These are phyloP conservation scores for Rhodotorula mucilaginosa DNA, from an alignment of 1,284 basidiomycete genomes.

Conservation along the genomic window DNA sequence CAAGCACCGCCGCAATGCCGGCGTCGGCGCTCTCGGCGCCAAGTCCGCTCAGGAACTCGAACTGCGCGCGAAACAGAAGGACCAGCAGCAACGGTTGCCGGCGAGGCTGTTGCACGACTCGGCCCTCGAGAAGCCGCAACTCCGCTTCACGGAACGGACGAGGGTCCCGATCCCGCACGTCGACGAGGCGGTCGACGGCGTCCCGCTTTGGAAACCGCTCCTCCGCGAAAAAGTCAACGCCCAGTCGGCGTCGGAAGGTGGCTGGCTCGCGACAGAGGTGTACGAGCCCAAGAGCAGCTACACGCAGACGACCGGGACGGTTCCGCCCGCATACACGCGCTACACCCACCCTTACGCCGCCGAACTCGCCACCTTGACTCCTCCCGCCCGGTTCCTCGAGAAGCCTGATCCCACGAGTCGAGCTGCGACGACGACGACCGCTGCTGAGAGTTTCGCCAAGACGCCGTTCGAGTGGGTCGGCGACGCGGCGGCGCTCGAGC, in stretches of 20 bases:
- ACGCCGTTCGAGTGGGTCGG: conserved; percentile 74
- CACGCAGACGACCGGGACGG: conserved; percentile 17
- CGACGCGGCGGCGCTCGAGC: conserved; percentile 58
- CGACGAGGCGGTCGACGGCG: conserved; percentile 62
- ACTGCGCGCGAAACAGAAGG: neutral
- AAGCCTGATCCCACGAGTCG: conserved; percentile 1
- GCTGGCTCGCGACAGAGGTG: conserved; percentile 23
- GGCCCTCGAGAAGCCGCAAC: conserved; percentile 66
- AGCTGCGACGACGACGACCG: neutral
- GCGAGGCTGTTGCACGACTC: conserved; percentile 27
- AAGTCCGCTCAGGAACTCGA: conserved; percentile 8
- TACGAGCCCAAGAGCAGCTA: conserved; percentile 23
- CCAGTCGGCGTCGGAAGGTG: neutral
- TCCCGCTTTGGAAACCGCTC: conserved; percentile 57
- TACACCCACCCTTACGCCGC: conserved; percentile 38
- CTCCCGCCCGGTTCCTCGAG: conserved; percentile 49
- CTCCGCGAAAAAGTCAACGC: conserved; percentile 13
- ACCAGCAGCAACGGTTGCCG: conserved; percentile 20
- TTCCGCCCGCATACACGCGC: conserved; percentile 26
- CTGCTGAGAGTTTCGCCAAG: conserved; percentile 59
- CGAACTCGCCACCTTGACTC: conserved; percentile 27
- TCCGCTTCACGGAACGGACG: conserved; percentile 61
- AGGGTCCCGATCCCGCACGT: conserved; percentile 57
- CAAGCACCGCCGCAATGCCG: conserved; percentile 22
- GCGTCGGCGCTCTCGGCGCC: conserved; percentile 12